These are phyloP conservation scores for Neoascochyta sp. DNA, from an alignment of 2,329 filamentous ascomycete species.

Conservation along the genomic window DNA sequence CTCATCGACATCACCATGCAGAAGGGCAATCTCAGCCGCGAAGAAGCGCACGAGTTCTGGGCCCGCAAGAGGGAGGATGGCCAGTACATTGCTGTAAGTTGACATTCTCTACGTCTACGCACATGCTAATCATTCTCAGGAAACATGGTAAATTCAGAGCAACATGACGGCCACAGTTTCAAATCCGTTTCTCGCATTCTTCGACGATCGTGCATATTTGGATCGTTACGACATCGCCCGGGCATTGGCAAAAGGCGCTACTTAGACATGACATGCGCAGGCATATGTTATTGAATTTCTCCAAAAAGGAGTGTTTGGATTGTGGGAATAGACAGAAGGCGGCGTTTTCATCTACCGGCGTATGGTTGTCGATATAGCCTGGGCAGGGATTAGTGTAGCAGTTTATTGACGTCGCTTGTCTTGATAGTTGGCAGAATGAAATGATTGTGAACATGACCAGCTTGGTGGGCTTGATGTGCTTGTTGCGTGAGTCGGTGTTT, in stretches of 20 bases:
- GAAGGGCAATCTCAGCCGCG: slow-evolving; percentile 79
- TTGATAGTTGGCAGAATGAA: no score
- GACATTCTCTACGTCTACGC: fast-evolving
- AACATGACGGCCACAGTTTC: slow-evolving; percentile 3
- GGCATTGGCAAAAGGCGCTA: slow-evolving; percentile 8
- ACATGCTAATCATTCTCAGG: slow-evolving; percentile 2
- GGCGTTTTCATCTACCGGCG: no score
- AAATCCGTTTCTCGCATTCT: slow-evolving; percentile 1
- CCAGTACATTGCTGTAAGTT: slow-evolving; percentile 80
- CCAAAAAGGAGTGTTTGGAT: no score
- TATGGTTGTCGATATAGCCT: no score
- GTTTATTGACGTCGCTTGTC: no score
- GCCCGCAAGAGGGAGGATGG: slow-evolving; percentile 83
- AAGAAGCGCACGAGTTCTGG: slow-evolving; percentile 88
- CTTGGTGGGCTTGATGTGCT: no score
- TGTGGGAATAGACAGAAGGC: no score
- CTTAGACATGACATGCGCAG: slow-evolving; percentile 6
- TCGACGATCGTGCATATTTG: slow-evolving; percentile 4
- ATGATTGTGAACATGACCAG: no score
- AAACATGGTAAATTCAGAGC: slow-evolving; percentile 7
- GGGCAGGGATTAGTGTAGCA: no score
- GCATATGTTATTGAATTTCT: slow-evolving; percentile 2
- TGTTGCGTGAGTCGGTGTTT: no score
- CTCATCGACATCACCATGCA: slow-evolving; percentile 87
- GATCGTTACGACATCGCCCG: slow-evolving; percentile 5